Percentiles rank a stretch among this genome's conserved stretches.
These are phyloP conservation scores for Teunomyces lycoperdinae DNA, from an alignment of 805 yeast species.

Conservation along the genomic window DNA sequence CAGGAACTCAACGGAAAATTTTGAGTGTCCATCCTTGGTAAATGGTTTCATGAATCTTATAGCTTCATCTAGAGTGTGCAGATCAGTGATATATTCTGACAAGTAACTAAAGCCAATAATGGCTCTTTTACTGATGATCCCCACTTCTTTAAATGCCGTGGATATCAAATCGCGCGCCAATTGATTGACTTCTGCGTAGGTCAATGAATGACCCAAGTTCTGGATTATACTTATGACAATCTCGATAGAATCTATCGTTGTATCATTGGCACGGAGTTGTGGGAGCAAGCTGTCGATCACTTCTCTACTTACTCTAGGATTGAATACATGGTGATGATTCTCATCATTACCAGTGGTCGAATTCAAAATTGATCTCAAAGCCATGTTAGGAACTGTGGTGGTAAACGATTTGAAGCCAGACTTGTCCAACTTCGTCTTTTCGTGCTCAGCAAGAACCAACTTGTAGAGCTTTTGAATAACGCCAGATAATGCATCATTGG, in stretches of 20 bases:
- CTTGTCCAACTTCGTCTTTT: constrained; percentile 13
- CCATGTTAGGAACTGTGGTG: constrained; percentile 52
- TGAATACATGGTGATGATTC: constrained; percentile 2
- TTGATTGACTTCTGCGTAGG: constrained; percentile 29
- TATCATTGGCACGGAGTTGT: constrained; percentile 26
- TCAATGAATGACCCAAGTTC: constrained; percentile 44
- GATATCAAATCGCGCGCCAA: constrained; percentile 29
- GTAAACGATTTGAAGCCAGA: constrained; percentile 29
- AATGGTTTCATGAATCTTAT: not conserved
- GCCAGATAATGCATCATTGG: constrained; percentile 25
- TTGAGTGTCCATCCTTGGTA: not conserved
- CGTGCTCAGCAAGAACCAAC: constrained; percentile 15
- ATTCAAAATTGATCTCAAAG: constrained; percentile 44
- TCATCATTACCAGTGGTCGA: not conserved
- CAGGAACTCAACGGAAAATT: constrained; percentile 4
- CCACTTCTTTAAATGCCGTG: constrained; percentile 38
- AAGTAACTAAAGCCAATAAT: constrained; percentile 47
- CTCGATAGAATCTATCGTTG: constrained; percentile 59
- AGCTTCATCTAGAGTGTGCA: constrained; percentile 4
- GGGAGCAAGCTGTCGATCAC: constrained; percentile 41
- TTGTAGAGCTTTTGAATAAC: constrained; percentile 29
- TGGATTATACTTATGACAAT: constrained; percentile 54
- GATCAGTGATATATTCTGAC: constrained; percentile 16
- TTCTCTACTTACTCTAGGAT: constrained; percentile 18
- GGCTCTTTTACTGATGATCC: constrained; percentile 48